Percentiles rank a stretch among this genome's conserved stretches.
phyloP scores from a whole-genome alignment of 2,329 filamentous ascomycete species.

The Akanthomyces lecanii region DNA sequence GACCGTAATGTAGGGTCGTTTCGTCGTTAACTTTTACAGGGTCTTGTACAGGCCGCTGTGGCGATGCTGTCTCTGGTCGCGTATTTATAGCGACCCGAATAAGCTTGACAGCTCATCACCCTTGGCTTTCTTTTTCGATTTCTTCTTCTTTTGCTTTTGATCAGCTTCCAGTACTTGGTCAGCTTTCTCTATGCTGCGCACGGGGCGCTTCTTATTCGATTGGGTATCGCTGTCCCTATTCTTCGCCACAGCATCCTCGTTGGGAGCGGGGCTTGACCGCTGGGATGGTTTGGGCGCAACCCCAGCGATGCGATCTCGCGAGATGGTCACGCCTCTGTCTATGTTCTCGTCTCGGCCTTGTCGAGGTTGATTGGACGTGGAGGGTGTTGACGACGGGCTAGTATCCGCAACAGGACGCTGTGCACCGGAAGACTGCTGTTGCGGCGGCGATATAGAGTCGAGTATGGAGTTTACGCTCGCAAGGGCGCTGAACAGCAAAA shows the following conservation, averaged over 20 bases:
- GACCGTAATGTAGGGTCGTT: not conserved
- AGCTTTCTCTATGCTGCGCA: slow-evolving; percentile 4
- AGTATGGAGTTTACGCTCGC: slow-evolving; percentile 52
- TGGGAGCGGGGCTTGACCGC: not conserved
- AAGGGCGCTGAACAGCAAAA: slow-evolving; percentile 62
- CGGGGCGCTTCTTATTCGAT: slow-evolving; percentile 34
- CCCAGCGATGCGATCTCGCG: slow-evolving; percentile 21
- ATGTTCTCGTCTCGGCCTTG: slow-evolving; percentile 6
- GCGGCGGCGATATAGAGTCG: slow-evolving; percentile 29
- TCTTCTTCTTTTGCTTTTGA: slow-evolving; percentile 35
- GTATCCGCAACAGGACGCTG: not conserved
- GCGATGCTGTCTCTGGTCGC: not conserved
- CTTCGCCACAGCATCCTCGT: not conserved
- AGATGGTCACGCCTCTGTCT: slow-evolving; percentile 29
- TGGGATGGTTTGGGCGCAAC: not conserved
- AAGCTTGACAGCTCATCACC: slow-evolving; percentile 69
- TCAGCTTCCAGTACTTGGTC: not conserved
- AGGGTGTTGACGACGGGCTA: not conserved
- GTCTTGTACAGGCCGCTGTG: not conserved
- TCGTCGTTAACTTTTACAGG: not conserved
- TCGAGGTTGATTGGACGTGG: not conserved
- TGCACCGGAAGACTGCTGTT: not conserved
- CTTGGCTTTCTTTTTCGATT: slow-evolving; percentile 54
- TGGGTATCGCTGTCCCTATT: not conserved
- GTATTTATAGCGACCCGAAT: slow-evolving; percentile 53